Percentiles rank a stretch among this genome's conserved stretches.
These are phyloP conservation scores for Phalaenopsis aphrodite DNA, from an alignment of 106 monocot species.

Conservation along the genomic window DNA sequence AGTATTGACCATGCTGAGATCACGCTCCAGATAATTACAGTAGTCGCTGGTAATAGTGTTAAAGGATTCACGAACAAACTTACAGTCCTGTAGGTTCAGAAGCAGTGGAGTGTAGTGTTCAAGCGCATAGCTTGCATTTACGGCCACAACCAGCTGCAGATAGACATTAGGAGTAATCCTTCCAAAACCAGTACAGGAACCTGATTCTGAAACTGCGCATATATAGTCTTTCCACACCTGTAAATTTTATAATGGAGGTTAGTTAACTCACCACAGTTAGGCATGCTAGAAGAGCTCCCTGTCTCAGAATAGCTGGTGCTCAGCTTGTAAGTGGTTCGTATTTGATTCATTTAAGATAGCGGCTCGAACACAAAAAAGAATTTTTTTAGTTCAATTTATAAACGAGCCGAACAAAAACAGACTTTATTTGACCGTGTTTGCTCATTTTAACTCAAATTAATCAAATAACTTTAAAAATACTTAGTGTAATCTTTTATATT, in stretches of 20 bases:
- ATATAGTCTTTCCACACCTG: slow-evolving; percentile 70
- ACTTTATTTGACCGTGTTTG: too few relatives aligned
- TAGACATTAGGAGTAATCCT: slow-evolving; percentile 51
- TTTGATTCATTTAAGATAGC: too few relatives aligned
- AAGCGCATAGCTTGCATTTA: slow-evolving; percentile 67
- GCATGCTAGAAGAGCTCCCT: too few relatives aligned
- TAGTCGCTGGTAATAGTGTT: slow-evolving; percentile 27
- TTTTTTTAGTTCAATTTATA: too few relatives aligned
- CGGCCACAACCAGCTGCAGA: slow-evolving; percentile 38
- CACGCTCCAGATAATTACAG: slow-evolving; percentile 38
- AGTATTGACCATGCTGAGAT: slow-evolving; percentile 37
- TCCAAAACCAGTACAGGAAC: slow-evolving; percentile 33
- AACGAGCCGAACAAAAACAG: too few relatives aligned
- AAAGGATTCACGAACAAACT: slow-evolving; percentile 60
- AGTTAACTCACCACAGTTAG: neutral
- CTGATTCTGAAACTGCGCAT: slow-evolving; percentile 37
- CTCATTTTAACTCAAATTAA: too few relatives aligned
- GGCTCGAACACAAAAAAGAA: too few relatives aligned
- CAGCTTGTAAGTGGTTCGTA: too few relatives aligned
- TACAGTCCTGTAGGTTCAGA: slow-evolving; percentile 58
- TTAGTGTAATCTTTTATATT: too few relatives aligned
- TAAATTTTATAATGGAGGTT: neutral
- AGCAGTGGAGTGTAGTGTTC: slow-evolving; percentile 56
- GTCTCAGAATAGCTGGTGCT: too few relatives aligned
- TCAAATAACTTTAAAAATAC: too few relatives aligned